Evolutionary conservation across 2,329 filamentous ascomycete genomes (phyloP), one percentile per base, ranked within the genome.

Genomic region (Xylaria sp.): DNA sequence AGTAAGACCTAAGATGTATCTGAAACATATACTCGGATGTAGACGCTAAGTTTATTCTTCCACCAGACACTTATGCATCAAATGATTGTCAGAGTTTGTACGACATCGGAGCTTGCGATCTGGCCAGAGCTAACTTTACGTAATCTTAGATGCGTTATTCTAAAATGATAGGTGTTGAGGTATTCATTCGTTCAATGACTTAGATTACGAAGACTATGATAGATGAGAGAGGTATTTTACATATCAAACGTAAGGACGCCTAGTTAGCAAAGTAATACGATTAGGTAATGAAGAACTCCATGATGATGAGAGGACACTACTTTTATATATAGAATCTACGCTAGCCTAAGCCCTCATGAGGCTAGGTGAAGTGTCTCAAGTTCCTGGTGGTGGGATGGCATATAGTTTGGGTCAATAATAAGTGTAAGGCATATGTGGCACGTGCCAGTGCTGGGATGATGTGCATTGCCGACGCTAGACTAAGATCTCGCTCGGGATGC

Each of bases 391-490:
- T 26, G 44, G 65, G 53, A 68, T 46, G 20, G 36, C 56, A 23
- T 11, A n/a, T 17, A 63, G 49, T 33, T 66, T 38, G 48, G 38
- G 17, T 58, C 42, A 13, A 56, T 56, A 23, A 20, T 38, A 20
- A 28, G n/a, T 17, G 15, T 23, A 40, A 44, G 28, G 42, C 26
- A 23, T 48, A 49, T 53, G 63, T 59, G 61, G 66, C 68, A 71
- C 68, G 68, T 71, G 68, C 59, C 42, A n/a, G 49, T 56, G 28
- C 66, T 62, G 44, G 68, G 68, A 68, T 71, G 68, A 66, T 68
- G 63, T 66, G 68, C 68, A 68, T 71, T 71, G 36, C 68, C 68
- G 68, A 66, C 66, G 68, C 68, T 71, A 71, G n/a, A 38, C 53
- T 56, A 56, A 68, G 66, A 71, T 71, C 68, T 71, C 63, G 63